These are phyloP conservation scores for Prunus dulcis DNA, from an alignment of 306 rosid genomes.

Conservation along the genomic window DNA sequence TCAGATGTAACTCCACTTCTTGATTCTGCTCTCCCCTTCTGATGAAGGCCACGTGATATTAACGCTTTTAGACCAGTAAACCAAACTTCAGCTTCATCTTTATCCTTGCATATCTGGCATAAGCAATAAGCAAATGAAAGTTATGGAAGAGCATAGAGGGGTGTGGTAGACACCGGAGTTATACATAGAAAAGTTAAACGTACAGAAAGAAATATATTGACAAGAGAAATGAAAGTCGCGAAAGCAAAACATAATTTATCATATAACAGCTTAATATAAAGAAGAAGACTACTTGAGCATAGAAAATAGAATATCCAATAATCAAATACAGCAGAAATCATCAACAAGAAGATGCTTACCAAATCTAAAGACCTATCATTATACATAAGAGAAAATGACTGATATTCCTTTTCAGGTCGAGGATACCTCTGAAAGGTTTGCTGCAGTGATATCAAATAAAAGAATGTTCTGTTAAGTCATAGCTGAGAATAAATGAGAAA, in stretches of 20 bases:
- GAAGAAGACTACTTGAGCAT: not conserved
- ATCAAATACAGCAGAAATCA: slow-evolving; percentile 8
- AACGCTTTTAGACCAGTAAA: slow-evolving; percentile 82
- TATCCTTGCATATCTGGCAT: slow-evolving; percentile 90
- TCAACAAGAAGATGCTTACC: slow-evolving; percentile 37
- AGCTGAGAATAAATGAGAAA: not conserved
- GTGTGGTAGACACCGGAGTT: not conserved
- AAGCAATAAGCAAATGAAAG: slow-evolving; percentile 9
- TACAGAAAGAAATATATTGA: not conserved
- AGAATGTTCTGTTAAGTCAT: not conserved
- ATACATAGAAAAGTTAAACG: not conserved
- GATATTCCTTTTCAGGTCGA: slow-evolving; percentile 80
- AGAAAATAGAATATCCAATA: not conserved
- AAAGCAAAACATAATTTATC: not conserved
- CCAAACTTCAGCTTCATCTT: slow-evolving; percentile 98
- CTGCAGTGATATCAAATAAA: slow-evolving; percentile 29
- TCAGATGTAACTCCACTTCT: slow-evolving; percentile 79
- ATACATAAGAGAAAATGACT: slow-evolving; percentile 78
- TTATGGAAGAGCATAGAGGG: not conserved
- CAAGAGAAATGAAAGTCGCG: not conserved
- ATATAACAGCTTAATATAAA: not conserved
- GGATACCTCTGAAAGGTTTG: slow-evolving; percentile 83
- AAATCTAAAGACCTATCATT: slow-evolving; percentile 70
- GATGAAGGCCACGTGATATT: slow-evolving; percentile 65
- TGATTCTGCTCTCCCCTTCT: slow-evolving; percentile 66